Conservation (phyloP, 768 basidiomycete species). For the Mycena olivaceomarginata region DNA sequence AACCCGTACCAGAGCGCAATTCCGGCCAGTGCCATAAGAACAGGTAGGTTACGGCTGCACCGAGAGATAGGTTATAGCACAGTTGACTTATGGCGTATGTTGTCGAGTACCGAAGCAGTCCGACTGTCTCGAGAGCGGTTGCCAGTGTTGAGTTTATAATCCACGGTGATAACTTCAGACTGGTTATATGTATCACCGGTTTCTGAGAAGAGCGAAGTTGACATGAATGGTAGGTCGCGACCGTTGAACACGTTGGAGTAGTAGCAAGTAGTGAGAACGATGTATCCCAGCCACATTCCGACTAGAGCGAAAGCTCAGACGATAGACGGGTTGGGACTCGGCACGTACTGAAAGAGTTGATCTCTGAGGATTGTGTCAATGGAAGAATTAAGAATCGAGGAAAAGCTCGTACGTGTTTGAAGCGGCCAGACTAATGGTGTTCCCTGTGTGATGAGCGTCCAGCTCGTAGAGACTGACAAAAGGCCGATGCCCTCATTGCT, state of each 20-base stretch:
- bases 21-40: slow-evolving; percentile 73
- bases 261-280: slow-evolving; percentile 62
- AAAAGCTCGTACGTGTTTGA: too few relatives aligned
- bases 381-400: too few relatives aligned
- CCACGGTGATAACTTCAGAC: slow-evolving; percentile 59
- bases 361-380: too few relatives aligned
- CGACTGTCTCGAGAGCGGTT: slow-evolving; percentile 48
- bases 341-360: too few relatives aligned
- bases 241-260: slow-evolving; percentile 68
- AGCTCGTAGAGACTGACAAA: slow-evolving; percentile 67
- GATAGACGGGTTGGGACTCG: too few relatives aligned
- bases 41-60: slow-evolving; percentile 69
- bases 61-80: slow-evolving; percentile 70
- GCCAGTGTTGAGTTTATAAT: slow-evolving; percentile 57
- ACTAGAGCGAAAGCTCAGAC: slow-evolving; percentile 51
- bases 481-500: slow-evolving; percentile 72
- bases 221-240: slow-evolving; percentile 68
- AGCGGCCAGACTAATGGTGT: slow-evolving; percentile 74
- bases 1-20: slow-evolving; percentile 58
- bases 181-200: slow-evolving; percentile 64
- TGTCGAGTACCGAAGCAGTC: slow-evolving; percentile 62
- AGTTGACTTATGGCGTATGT: slow-evolving; percentile 70
- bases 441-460: slow-evolving; percentile 75
- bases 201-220: slow-evolving; percentile 63
- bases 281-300: slow-evolving; percentile 69